Evolutionary conservation across 2,329 filamentous ascomycete species (phyloP).

Genomic region (Dactylella cylindrospora): DNA sequence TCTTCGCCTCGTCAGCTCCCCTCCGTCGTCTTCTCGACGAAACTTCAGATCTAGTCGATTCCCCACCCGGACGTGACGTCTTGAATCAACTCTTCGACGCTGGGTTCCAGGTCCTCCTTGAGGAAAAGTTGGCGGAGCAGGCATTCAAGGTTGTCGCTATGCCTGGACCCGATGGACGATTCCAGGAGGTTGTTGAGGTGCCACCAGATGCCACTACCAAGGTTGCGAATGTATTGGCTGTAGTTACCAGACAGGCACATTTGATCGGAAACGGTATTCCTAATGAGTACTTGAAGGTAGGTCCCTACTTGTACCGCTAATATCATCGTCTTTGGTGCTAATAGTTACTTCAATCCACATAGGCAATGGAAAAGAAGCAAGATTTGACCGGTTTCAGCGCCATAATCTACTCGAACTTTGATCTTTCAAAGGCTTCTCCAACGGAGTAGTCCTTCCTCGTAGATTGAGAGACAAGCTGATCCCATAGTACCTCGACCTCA

Average conservation of each 20-base stretch:
- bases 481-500: no score
- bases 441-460: conserved; percentile 12
- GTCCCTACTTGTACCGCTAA: background rate
- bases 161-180: conserved; percentile 50
- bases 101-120: conserved; percentile 79
- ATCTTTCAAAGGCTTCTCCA: conserved; percentile 51
- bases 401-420: conserved; percentile 82
- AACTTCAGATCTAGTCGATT: conserved; percentile 92
- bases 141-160: conserved; percentile 67
- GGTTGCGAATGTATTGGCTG: conserved; percentile 84
- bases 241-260: conserved; percentile 88
- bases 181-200: conserved; percentile 60
- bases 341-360: conserved; percentile 57
- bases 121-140: conserved; percentile 75
- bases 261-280: conserved; percentile 76
- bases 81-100: conserved; percentile 82
- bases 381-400: conserved; percentile 82
- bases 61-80: conserved; percentile 84
- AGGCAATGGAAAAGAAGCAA: conserved; percentile 71
- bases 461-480: background rate
- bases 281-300: conserved; percentile 65
- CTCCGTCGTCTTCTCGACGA: conserved; percentile 88
- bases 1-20: conserved; percentile 56
- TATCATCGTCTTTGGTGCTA: conserved; percentile 47
- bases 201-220: conserved; percentile 60